Base-by-base conservation (phyloP, 2,329 filamentous ascomycete genomes). In the Arthroderma uncinatum region DNA sequence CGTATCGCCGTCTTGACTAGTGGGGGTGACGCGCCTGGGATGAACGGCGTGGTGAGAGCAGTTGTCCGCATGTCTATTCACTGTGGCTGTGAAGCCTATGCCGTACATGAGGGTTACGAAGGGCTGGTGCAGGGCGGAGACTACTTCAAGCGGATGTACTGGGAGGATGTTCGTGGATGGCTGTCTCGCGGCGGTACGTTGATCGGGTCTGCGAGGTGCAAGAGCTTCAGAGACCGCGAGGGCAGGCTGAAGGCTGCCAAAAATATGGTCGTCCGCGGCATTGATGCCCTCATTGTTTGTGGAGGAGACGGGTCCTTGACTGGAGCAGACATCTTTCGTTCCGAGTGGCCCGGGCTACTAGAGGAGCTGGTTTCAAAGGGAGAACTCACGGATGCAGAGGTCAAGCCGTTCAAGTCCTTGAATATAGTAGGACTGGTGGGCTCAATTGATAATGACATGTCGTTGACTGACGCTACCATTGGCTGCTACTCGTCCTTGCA, bases 401-500 rank as follows among this genome's bases (percentile, higher is more conserved):
- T 89, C 59, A 78, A 82, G 48, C 86, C 87, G 1, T 95, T 89
- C 78, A 80, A 81, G 67, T 84, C 94, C 64, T 81, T 98, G 68
- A 98, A 97, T 74, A 95, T 98, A 64, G 92, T 97, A 56, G 93
- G 93, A 52, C 78, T 97, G 54, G 93, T 98, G 28, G 93, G 93
- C 58, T 95, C 90, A 56, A 98, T 98, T 68, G 93, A 98, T 79
- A 98, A 98, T 70, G 93, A 98, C 69, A 86, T 98, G 74, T 94
- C 91, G 53, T 89, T 89, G 62, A 98, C 93, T 10, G 93, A 98
- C 72, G 92, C 93, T 59, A 98, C 93, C 33, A 96, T 98, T 70
- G 93, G 93, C 57, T 94, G 89, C 71, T 97, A 95, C 76, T 95
- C 91, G 44, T 93, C 93, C 23, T 81, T 98, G 57, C 84, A 87